Base-by-base conservation (phyloP, 306 rosid species). In the Corylus heterophylla region DNA sequence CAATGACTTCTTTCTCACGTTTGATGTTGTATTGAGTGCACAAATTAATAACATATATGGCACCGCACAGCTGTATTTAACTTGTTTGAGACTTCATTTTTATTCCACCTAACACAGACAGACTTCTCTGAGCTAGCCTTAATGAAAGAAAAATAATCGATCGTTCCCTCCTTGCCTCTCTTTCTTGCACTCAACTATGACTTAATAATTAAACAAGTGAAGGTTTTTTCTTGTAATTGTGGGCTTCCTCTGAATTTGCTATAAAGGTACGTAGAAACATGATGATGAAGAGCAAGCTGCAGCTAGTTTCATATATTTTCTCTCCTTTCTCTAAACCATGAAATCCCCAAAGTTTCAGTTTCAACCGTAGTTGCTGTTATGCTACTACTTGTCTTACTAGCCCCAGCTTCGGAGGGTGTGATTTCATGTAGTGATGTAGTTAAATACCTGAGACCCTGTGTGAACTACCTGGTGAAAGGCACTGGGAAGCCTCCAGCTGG, bases 391-490 rank as follows among this genome's bases (percentile, higher is more conserved):
- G 6, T 39, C 44, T 51, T 85, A 27, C 47, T 85, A 51, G 81
- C 79, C 2, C 54, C 86, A 56, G 78, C 42, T 47, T 91, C 96
- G 35, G 94, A 91, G 81, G 94, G 90, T 4, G 67, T 80, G 54
- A 35, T 93, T 51, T 9, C 91, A 63, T 91, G 98, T 80, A 87
- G 78, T 66, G 90, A 80, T 47, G 94, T 91, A 83, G 20, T 70
- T 2, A 88, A 82, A 62, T 85, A 91, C 68, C 84, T 93, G 77
- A 84, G 72, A 39, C 97, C 97, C 0, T 93, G 98, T 73, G 45
- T 89, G 77, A 93, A 73, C 58, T 93, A 93, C 85, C 86, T 93
- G 79, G 82, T 84, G 49, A 88, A 78, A 73, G 97, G 98, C 7
- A 83, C 90, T 58, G 97, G 94, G 68, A 76, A 85, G 68, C 98